Evolutionary conservation across 176 grass and related monocot species (phyloP).

Genomic region (Ampelocalamus luodianensis): DNA sequence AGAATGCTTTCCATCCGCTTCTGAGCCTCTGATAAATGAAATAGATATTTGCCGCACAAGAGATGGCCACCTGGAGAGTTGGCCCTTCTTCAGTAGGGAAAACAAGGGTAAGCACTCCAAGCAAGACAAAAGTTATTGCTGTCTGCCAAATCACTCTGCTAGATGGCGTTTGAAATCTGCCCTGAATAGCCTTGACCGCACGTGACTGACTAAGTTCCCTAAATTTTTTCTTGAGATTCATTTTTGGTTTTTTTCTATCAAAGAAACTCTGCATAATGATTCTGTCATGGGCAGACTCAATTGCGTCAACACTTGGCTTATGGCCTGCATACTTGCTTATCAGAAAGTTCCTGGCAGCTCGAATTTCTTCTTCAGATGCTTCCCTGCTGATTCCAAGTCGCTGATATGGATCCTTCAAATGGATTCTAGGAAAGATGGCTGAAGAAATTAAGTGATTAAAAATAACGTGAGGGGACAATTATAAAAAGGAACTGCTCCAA

Average conservation of each 20-base stretch:
- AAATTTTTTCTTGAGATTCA: constrained; percentile 79
- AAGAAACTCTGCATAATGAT: constrained; percentile 93
- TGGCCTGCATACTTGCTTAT: constrained; percentile 85
- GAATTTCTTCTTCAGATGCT: constrained; percentile 98
- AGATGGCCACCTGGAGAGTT: constrained; percentile 84
- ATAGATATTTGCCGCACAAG: constrained; percentile 82
- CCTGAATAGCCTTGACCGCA: constrained; percentile 65
- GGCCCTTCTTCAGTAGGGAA: constrained; percentile 94
- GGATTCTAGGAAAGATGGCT: constrained; percentile 88
- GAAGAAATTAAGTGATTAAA: constrained; percentile 49
- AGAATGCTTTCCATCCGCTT: constrained; percentile 73
- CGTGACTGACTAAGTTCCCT: constrained; percentile 75
- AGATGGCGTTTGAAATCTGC: constrained; percentile 85
- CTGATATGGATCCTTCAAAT: constrained; percentile 88
- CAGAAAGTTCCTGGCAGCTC: constrained; percentile 85
- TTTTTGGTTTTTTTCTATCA: constrained; percentile 83
- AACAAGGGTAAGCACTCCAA: constrained; percentile 69
- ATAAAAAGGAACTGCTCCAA: constrained; percentile 21
- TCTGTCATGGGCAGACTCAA: constrained; percentile 90
- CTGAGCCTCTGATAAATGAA: constrained; percentile 79
- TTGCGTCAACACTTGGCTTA: constrained; percentile 87
- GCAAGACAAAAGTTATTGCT: constrained; percentile 58
- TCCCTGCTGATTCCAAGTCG: constrained; percentile 83
- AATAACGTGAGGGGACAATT: constrained; percentile 11
- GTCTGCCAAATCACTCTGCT: constrained; percentile 81